Percentiles rank a stretch among this genome's conserved stretches.
Conservation (phyloP, 2,329 filamentous ascomycete species). For the Tolypocladium nubicola region DNA sequence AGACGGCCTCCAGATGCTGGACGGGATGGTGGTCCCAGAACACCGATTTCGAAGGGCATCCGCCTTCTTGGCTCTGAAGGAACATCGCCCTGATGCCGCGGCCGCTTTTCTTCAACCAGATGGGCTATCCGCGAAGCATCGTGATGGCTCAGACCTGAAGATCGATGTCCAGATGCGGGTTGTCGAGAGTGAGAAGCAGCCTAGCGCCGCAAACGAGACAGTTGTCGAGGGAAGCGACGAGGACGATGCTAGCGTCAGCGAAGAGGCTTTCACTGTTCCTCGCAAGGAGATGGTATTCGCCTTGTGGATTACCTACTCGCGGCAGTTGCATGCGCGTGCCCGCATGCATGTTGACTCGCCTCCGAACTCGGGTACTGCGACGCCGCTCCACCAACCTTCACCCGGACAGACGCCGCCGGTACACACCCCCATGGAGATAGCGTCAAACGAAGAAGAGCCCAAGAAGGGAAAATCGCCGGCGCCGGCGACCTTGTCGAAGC, state of each 20-base stretch:
- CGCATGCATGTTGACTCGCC: constrained; percentile 51
- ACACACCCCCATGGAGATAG: constrained; percentile 45
- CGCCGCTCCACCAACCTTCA: constrained; percentile 68
- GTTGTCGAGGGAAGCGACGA: constrained; percentile 52
- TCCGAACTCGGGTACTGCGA: constrained; percentile 51
- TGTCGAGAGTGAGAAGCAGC: constrained; percentile 73
- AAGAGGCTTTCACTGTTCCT: constrained; percentile 34
- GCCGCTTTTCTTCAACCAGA: constrained; percentile 74
- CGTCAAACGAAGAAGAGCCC: constrained; percentile 38
- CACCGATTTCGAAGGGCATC: constrained; percentile 88
- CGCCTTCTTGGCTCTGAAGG: constrained; percentile 71
- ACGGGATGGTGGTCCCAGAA: constrained; percentile 95
- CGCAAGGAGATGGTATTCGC: constrained; percentile 80
- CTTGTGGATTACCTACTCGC: constrained; percentile 93
- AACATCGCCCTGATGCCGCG: constrained; percentile 69
- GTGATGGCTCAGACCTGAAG: constrained; percentile 84
- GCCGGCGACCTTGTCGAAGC: constrained; percentile 39
- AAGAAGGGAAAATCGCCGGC: constrained; percentile 29
- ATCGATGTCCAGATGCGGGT: constrained; percentile 96
- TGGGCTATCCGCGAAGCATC: constrained; percentile 75
- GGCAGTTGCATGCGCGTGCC: constrained; percentile 68
- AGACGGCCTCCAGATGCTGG: constrained; percentile 70
- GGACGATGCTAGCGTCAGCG: constrained; percentile 28
- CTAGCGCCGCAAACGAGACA: constrained; percentile 48
- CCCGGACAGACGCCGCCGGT: constrained; percentile 57